phyloP scores from a whole-genome alignment of 164 flowering plant species.

The Cinnamomum chago region DNA sequence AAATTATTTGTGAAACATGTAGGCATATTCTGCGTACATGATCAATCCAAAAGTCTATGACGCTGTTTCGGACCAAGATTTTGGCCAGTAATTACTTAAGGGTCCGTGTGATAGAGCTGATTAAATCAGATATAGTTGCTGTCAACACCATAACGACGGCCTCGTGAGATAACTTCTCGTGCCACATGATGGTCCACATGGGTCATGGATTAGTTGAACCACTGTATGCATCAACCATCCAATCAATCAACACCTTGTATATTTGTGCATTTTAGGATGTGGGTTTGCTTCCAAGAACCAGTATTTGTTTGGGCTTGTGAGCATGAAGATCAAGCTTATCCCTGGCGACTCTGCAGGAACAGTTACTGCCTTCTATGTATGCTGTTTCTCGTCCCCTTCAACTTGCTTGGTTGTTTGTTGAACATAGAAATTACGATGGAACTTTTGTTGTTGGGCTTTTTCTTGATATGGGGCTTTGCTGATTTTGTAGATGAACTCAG shows the following conservation, averaged over 20 bases:
- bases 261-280: conserved; percentile 5
- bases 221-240: too few relatives aligned
- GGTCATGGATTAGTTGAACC: too few relatives aligned
- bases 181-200: conserved; percentile 17
- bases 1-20: too few relatives aligned
- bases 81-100: too few relatives aligned
- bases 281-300: conserved; percentile 5
- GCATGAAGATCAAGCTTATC: conserved; percentile 12
- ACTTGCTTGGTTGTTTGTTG: neutral
- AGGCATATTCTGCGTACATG: too few relatives aligned
- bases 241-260: too few relatives aligned
- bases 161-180: conserved; percentile 12
- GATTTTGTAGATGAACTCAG: conserved; percentile 70
- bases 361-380: conserved; percentile 63
- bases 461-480: neutral
- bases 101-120: too few relatives aligned
- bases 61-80: too few relatives aligned
- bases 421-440: neutral
- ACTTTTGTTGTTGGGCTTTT: too few relatives aligned
- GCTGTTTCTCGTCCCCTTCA: conserved; percentile 8
- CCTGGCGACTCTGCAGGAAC: conserved; percentile 10
- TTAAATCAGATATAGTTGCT: too few relatives aligned
- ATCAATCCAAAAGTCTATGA: too few relatives aligned
- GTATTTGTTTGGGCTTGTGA: conserved; percentile 6
- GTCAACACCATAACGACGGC: too few relatives aligned